phyloP scores from a whole-genome alignment of 495 filamentous ascomycete species.

The Aspergillus avenaceus region DNA sequence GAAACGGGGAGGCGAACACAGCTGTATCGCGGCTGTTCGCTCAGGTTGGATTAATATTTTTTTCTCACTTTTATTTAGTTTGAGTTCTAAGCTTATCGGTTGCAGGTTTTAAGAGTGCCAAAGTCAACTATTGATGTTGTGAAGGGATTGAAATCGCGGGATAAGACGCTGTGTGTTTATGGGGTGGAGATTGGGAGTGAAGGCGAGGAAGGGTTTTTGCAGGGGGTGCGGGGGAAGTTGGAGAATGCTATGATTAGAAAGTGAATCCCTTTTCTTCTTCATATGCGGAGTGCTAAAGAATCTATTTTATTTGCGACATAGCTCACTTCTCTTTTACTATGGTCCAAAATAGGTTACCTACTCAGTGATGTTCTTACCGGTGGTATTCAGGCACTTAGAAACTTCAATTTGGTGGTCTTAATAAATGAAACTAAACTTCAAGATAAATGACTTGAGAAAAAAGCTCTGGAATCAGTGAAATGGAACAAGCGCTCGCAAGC shows the following conservation, averaged over 20 bases:
- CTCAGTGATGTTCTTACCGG: too few relatives aligned
- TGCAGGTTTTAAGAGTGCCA: conserved; percentile 52
- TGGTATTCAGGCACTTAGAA: too few relatives aligned
- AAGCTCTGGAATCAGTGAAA: too few relatives aligned
- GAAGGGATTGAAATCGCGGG: conserved; percentile 57
- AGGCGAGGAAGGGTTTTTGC: conserved; percentile 25
- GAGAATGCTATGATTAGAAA: conserved; percentile 10
- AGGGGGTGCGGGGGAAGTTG: conserved; percentile 10
- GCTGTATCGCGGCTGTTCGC: conserved; percentile 62
- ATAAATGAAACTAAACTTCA: too few relatives aligned
- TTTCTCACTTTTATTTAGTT: neutral
- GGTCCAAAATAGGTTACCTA: too few relatives aligned
- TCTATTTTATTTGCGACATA: too few relatives aligned
- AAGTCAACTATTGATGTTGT: conserved; percentile 62
- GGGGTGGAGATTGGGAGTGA: conserved; percentile 23
- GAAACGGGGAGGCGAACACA: conserved; percentile 63
- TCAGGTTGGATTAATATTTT: conserved; percentile 45
- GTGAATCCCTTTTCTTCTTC: neutral
- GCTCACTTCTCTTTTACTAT: too few relatives aligned
- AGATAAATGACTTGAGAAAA: too few relatives aligned
- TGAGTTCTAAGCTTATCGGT: conserved; percentile 9
- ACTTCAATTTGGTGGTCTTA: too few relatives aligned
- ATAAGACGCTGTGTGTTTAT: conserved; percentile 52
- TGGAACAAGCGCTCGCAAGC: too few relatives aligned
- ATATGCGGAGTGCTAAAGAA: too few relatives aligned